Percentiles rank a stretch among this genome's conserved stretches.
phyloP scores from a whole-genome alignment of 805 yeast genomes.

The Lipomyces spencermartinsiae region DNA sequence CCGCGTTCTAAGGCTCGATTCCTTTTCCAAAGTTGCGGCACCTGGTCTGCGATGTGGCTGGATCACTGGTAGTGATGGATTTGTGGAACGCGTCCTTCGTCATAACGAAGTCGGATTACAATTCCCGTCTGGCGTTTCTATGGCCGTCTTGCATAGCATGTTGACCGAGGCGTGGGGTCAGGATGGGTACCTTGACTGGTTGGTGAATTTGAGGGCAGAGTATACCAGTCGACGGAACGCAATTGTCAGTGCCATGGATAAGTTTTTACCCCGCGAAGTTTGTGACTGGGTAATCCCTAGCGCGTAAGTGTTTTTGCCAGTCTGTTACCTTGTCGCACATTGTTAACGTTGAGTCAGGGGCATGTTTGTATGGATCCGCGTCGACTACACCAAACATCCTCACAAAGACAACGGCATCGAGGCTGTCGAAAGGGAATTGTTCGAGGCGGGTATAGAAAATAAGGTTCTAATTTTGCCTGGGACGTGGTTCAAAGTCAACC shows the following conservation, averaged over 20 bases:
- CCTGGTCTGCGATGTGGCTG: conserved; percentile 92
- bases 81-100: conserved; percentile 71
- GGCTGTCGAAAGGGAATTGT: conserved; percentile 46
- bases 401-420: conserved; percentile 46
- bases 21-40: conserved; percentile 88
- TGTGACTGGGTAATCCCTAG: conserved; percentile 51
- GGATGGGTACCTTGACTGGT: conserved; percentile 85
- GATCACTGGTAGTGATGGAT: conserved; percentile 72
- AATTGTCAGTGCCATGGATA: conserved; percentile 75
- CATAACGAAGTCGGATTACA: conserved; percentile 84
- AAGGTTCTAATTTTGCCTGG: conserved; percentile 52
- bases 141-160: conserved; percentile 70
- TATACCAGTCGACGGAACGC: conserved; percentile 88
- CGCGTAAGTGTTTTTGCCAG: conserved; percentile 56
- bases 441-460: conserved; percentile 44
- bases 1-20: conserved; percentile 85
- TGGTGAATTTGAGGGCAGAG: conserved; percentile 71
- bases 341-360: conserved; percentile 49
- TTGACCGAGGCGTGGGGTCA: conserved; percentile 85
- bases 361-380: conserved; percentile 77
- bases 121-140: conserved; percentile 80
- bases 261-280: conserved; percentile 57
- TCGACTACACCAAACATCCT: conserved; percentile 84
- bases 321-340: background rate
- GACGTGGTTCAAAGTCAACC: conserved; percentile 49